Percentiles rank a stretch among this genome's conserved stretches.
These are phyloP conservation scores for Barnettozyma sucrosica DNA, from an alignment of 805 yeast genomes.

Conservation along the genomic window DNA sequence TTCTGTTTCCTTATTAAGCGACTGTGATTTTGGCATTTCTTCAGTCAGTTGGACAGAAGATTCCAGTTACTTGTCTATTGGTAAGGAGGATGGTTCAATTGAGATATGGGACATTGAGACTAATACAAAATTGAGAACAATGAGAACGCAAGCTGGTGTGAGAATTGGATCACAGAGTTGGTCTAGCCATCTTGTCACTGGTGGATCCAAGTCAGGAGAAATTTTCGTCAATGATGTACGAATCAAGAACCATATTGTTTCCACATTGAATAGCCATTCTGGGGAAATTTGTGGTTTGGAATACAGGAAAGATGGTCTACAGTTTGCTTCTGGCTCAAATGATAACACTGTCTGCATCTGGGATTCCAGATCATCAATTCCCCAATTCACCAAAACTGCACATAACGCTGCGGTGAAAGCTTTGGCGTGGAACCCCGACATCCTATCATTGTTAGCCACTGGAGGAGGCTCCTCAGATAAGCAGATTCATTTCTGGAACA, in stretches of 20 bases:
- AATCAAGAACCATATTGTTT: slow-evolving; percentile 65
- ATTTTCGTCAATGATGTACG: slow-evolving; percentile 89
- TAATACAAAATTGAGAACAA: slow-evolving; percentile 65
- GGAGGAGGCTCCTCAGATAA: slow-evolving; percentile 95
- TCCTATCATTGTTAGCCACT: slow-evolving; percentile 76
- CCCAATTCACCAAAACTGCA: slow-evolving; percentile 67
- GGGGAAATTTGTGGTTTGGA: slow-evolving; percentile 93
- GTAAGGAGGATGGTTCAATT: slow-evolving; percentile 73
- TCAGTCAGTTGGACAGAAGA: slow-evolving; percentile 90
- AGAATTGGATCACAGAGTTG: slow-evolving; percentile 82
- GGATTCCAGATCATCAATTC: slow-evolving; percentile 72
- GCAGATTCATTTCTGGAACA: slow-evolving; percentile 91
- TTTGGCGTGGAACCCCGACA: slow-evolving; percentile 90
- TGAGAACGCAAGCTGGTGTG: slow-evolving; percentile 61
- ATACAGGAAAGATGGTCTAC: slow-evolving; percentile 79
- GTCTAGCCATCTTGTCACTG: slow-evolving; percentile 73
- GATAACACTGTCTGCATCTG: slow-evolving; percentile 90
- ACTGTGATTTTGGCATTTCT: slow-evolving; percentile 51
- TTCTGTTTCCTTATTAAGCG: slow-evolving; percentile 62
- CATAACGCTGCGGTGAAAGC: slow-evolving; percentile 97
- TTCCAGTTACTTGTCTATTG: slow-evolving; percentile 79
- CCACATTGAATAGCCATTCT: slow-evolving; percentile 56
- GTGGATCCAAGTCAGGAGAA: slow-evolving; percentile 85
- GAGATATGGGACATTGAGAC: slow-evolving; percentile 94
- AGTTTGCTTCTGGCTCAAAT: slow-evolving; percentile 89